phyloP scores from a whole-genome alignment of 176 grass and related monocot species.

The Metroxylon sagu region DNA sequence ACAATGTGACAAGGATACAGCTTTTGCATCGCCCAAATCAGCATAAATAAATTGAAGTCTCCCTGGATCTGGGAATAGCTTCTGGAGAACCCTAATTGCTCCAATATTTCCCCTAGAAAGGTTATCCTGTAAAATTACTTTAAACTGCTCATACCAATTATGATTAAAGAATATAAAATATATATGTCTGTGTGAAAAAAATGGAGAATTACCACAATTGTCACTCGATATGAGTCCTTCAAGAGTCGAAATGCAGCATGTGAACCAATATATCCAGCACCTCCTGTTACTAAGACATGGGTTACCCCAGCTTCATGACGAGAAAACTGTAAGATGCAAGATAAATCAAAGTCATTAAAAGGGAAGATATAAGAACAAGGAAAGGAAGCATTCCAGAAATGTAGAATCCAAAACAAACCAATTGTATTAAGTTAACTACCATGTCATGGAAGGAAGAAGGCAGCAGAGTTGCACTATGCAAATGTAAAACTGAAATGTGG shows the following conservation, averaged over 20 bases:
- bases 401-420: too few relatives aligned
- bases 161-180: neutral
- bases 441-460: too few relatives aligned
- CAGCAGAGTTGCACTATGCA: too few relatives aligned
- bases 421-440: too few relatives aligned
- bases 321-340: slow-evolving; percentile 61
- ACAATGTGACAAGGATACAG: slow-evolving; percentile 46
- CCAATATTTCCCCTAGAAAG: slow-evolving; percentile 95
- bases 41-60: slow-evolving; percentile 98
- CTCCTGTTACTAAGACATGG: slow-evolving; percentile 95
- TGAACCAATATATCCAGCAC: slow-evolving; percentile 88
- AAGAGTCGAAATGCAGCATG: slow-evolving; percentile 95
- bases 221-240: slow-evolving; percentile 79
- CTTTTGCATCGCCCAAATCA: slow-evolving; percentile 81
- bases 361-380: too few relatives aligned
- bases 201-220: slow-evolving; percentile 76
- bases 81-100: slow-evolving; percentile 68
- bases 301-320: slow-evolving; percentile 76
- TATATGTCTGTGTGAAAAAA: neutral
- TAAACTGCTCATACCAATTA: neutral
- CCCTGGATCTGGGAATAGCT: slow-evolving; percentile 68
- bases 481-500: too few relatives aligned
- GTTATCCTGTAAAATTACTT: slow-evolving; percentile 58
- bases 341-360: slow-evolving; percentile 1
- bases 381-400: too few relatives aligned